A percentile compares a stretch with the other conserved stretches of the same genome.
Evolutionary conservation across 1,139 yeast species (phyloP).

Genomic region (Yamadazyma atlantica): DNA sequence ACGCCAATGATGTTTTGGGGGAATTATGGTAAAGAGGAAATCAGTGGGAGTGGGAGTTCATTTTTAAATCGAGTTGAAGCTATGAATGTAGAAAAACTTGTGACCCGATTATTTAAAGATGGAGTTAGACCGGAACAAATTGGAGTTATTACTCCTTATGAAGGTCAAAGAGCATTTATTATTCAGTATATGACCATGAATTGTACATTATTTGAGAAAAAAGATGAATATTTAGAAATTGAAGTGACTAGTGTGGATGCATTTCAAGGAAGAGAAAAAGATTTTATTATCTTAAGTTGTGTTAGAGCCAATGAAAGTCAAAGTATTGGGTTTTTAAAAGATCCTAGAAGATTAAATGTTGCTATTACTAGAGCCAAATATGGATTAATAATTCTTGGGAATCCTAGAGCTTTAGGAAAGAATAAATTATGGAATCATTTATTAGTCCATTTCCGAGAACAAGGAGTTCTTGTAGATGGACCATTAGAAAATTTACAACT

Average conservation of each 20-base stretch:
- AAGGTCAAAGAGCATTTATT: slow-evolving; percentile 86
- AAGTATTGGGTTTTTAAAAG: slow-evolving; percentile 83
- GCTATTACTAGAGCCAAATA: slow-evolving; percentile 90
- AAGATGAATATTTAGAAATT: slow-evolving; percentile 65
- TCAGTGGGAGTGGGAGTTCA: slow-evolving; percentile 81
- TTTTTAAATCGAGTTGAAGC: slow-evolving; percentile 88
- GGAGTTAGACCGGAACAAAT: slow-evolving; percentile 83
- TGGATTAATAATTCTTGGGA: slow-evolving; percentile 81
- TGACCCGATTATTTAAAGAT: slow-evolving; percentile 70
- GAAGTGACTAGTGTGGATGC: slow-evolving; percentile 95
- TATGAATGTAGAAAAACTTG: slow-evolving; percentile 80
- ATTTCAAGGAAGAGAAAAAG: slow-evolving; percentile 95
- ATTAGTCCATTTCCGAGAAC: slow-evolving; percentile 75
- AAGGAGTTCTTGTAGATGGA: slow-evolving; percentile 92
- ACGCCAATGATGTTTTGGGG: slow-evolving; percentile 97
- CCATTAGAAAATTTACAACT: slow-evolving; percentile 76
- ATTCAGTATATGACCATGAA: slow-evolving; percentile 76
- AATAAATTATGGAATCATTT: slow-evolving; percentile 80
- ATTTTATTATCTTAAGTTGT: slow-evolving; percentile 83
- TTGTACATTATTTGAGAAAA: slow-evolving; percentile 58
- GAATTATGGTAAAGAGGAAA: slow-evolving; percentile 84
- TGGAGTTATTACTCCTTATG: slow-evolving; percentile 93
- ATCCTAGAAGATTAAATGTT: slow-evolving; percentile 88
- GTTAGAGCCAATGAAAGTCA: slow-evolving; percentile 87
- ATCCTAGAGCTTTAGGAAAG: slow-evolving; percentile 73